A percentile compares a stretch with the other conserved stretches of the same genome.
These are phyloP conservation scores for Jackrogersella multiformis DNA, from an alignment of 495 filamentous ascomycete genomes.

Conservation along the genomic window DNA sequence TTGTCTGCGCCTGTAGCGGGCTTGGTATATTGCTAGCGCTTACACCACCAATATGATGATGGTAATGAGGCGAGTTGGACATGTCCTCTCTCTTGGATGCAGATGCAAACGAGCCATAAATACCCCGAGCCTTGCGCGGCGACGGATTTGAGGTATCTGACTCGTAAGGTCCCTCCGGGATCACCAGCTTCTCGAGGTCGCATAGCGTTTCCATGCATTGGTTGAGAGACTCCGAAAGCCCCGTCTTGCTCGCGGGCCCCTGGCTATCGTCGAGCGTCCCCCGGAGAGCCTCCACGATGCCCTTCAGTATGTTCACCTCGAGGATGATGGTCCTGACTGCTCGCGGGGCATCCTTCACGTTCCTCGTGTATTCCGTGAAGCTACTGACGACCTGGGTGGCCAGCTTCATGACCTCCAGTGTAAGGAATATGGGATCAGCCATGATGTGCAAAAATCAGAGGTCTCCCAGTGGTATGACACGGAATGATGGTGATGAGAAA, in stretches of 20 bases:
- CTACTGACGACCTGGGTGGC: background rate
- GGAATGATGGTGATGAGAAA: background rate
- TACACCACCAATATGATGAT: background rate
- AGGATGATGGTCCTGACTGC: constrained; percentile 5
- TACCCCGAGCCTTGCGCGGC: background rate
- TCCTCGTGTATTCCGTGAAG: constrained; percentile 12
- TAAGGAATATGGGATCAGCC: constrained; percentile 3
- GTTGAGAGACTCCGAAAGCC: constrained; percentile 4
- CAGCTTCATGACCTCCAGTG: constrained; percentile 1
- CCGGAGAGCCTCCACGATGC: constrained; percentile 13
- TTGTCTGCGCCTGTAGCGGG: background rate
- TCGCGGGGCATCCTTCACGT: constrained; percentile 29
- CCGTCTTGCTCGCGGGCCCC: background rate
- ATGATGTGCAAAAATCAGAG: background rate
- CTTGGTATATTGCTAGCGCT: background rate
- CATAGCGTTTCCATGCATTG: constrained; percentile 1
- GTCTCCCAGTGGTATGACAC: background rate
- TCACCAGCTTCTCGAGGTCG: constrained; percentile 18
- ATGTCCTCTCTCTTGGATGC: background rate
- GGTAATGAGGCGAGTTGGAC: background rate
- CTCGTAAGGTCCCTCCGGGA: background rate
- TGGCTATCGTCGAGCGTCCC: background rate
- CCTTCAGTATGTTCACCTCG: constrained; percentile 18
- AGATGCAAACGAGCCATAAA: background rate
- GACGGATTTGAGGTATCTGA: background rate